These are phyloP conservation scores for Vanrija sp. DNA, from an alignment of 1,284 basidiomycete genomes.

Conservation along the genomic window DNA sequence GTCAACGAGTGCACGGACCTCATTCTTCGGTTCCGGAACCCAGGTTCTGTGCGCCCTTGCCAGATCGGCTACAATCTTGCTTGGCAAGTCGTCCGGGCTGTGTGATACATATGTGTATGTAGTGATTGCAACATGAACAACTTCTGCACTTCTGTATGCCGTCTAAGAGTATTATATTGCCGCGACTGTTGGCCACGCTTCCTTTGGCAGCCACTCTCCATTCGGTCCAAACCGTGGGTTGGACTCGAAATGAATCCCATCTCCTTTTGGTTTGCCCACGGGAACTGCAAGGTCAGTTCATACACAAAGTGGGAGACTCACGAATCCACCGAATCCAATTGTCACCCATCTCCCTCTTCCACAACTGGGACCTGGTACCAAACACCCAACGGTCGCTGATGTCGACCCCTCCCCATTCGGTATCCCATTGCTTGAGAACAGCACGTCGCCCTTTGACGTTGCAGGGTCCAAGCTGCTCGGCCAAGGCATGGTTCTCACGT, in stretches of 20 bases:
- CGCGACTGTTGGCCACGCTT: slow-evolving; percentile 39
- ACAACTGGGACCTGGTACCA: slow-evolving; percentile 30
- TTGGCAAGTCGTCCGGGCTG: no score
- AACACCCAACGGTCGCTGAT: slow-evolving; percentile 43
- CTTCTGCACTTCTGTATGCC: no score
- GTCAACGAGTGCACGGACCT: no score
- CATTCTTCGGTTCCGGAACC: no score
- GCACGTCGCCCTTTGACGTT: slow-evolving; percentile 14
- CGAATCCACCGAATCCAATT: slow-evolving; percentile 40
- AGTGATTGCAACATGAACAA: no score
- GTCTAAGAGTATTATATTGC: neutral
- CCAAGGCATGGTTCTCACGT: neutral
- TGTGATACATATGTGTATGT: no score
- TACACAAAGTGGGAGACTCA: slow-evolving; percentile 23
- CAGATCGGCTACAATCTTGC: no score
- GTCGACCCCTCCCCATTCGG: slow-evolving; percentile 39
- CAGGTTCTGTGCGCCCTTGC: no score
- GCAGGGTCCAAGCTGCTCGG: neutral
- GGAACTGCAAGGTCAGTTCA: slow-evolving; percentile 31
- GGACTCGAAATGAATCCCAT: slow-evolving; percentile 38
- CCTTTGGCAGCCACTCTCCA: slow-evolving; percentile 43
- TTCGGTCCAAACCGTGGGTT: slow-evolving; percentile 46
- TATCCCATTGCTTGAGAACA: slow-evolving; percentile 29
- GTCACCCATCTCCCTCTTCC: slow-evolving; percentile 44
- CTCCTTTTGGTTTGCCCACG: slow-evolving; percentile 38